Evolutionary conservation across 306 rosid species (phyloP).

Genomic region (Geum urbanum): DNA sequence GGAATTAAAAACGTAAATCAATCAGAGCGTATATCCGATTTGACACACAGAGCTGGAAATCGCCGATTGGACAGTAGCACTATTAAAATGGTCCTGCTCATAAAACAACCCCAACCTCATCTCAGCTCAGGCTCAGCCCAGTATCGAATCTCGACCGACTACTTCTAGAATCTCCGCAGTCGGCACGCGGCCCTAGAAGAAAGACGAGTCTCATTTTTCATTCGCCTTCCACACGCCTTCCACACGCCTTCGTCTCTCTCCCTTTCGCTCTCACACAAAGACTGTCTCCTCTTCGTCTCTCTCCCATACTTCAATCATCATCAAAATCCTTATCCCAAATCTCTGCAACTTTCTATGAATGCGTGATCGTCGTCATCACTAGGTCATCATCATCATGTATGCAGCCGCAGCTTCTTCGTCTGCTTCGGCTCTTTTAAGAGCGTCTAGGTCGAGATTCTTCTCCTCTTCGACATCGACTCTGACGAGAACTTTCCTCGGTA

Average conservation of each 20-base stretch:
- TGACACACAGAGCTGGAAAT: constrained; percentile 1
- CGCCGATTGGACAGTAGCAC: not conserved
- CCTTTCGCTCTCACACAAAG: not conserved
- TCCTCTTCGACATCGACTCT: constrained; percentile 21
- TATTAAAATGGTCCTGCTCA: not conserved
- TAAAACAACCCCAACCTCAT: not conserved
- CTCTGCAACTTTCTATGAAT: constrained; percentile 22
- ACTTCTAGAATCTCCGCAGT: constrained; percentile 19
- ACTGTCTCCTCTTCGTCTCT: not conserved
- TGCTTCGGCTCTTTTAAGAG: constrained; percentile 56
- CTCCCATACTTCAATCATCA: constrained; percentile 1
- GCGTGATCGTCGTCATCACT: constrained; percentile 34
- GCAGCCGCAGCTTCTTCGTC: constrained; percentile 43
- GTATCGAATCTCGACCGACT: not conserved
- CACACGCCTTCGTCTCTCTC: no score
- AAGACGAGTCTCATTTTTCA: not conserved
- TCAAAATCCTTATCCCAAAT: constrained; percentile 2
- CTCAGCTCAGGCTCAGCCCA: not conserved
- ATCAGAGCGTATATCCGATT: not conserved
- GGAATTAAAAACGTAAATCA: not conserved
- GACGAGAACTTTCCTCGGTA: constrained; percentile 42
- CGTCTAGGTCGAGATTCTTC: constrained; percentile 46
- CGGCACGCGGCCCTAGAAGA: constrained; percentile 50
- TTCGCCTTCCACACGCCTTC: constrained; percentile 52
- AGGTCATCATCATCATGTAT: constrained; percentile 36